Evolutionary conservation across 768 basidiomycete genomes (phyloP).

Genomic region (Lactarius trivialis): DNA sequence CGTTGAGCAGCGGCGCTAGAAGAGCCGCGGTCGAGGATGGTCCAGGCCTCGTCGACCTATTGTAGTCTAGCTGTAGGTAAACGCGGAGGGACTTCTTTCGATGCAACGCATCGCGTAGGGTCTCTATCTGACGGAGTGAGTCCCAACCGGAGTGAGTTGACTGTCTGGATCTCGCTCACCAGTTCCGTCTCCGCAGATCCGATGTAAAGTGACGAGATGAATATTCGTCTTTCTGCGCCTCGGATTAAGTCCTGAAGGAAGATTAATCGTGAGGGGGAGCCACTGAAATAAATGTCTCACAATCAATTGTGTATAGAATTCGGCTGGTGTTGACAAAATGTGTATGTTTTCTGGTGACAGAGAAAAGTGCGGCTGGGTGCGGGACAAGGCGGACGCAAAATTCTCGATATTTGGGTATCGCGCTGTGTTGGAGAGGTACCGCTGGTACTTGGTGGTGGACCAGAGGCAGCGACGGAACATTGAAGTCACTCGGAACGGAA

Average conservation of each 20-base stretch:
- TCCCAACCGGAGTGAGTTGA: not conserved
- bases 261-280: not conserved
- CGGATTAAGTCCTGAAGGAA: slow-evolving; percentile 61
- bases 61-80: slow-evolving; percentile 71
- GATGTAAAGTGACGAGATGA: slow-evolving; percentile 87
- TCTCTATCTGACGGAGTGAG: slow-evolving; percentile 49
- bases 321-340: slow-evolving; percentile 11
- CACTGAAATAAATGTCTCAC: slow-evolving; percentile 4
- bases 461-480: not conserved
- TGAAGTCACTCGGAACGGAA: not conserved
- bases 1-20: slow-evolving; percentile 66
- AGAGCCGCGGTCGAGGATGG: slow-evolving; percentile 57
- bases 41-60: slow-evolving; percentile 72
- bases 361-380: slow-evolving; percentile 20
- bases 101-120: slow-evolving; percentile 54
- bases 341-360: slow-evolving; percentile 18
- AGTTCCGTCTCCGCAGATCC: slow-evolving; percentile 73
- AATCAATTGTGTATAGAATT: slow-evolving; percentile 18
- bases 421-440: not conserved
- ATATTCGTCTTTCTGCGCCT: slow-evolving; percentile 72
- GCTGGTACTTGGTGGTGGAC: not conserved
- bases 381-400: slow-evolving; percentile 19
- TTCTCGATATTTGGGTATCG: slow-evolving; percentile 12
- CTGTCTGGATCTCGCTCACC: slow-evolving; percentile 40
- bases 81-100: slow-evolving; percentile 57